Conservation (phyloP, 2,329 filamentous ascomycete species). For the Pestalotiopsis sp. region DNA sequence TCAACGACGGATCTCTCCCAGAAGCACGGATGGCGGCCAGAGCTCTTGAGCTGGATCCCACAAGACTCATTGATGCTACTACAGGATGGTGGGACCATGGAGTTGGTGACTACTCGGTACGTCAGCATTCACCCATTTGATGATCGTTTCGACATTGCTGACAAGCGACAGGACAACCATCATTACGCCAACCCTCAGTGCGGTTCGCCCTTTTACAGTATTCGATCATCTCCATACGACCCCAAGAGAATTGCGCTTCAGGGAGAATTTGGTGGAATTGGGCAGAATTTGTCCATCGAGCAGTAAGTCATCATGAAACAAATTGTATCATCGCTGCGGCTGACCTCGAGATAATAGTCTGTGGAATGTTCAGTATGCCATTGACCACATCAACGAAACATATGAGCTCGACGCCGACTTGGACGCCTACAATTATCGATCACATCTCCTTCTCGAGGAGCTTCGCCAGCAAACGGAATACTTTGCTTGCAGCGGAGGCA, state of each 20-base stretch:
- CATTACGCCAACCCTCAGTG: slow-evolving; percentile 73
- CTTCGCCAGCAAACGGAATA: slow-evolving; percentile 60
- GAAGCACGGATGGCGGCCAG: slow-evolving; percentile 57
- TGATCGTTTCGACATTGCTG: not conserved
- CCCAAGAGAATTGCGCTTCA: slow-evolving; percentile 64
- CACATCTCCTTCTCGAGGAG: slow-evolving; percentile 59
- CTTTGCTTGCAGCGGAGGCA: slow-evolving; percentile 65
- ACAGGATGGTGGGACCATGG: slow-evolving; percentile 70
- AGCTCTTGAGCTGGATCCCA: slow-evolving; percentile 60
- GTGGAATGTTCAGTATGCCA: slow-evolving; percentile 62
- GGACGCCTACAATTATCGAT: slow-evolving; percentile 66
- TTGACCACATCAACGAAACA: slow-evolving; percentile 63
- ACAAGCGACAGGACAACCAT: slow-evolving; percentile 58
- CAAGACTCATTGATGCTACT: slow-evolving; percentile 61
- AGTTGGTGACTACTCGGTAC: slow-evolving; percentile 59
- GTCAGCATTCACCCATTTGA: slow-evolving; percentile 3
- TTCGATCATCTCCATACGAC: slow-evolving; percentile 55
- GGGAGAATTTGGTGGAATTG: slow-evolving; percentile 71
- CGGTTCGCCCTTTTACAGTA: slow-evolving; percentile 67
- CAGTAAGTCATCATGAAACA: slow-evolving; percentile 38
- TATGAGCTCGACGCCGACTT: slow-evolving; percentile 64
- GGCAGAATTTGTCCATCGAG: slow-evolving; percentile 62
- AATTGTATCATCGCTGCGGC: not conserved
- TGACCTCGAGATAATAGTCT: slow-evolving; percentile 41
- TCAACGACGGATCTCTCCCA: slow-evolving; percentile 46